These are phyloP conservation scores for Cyclostephanos tholiformis DNA, from an alignment of 108 stramenopile genomes.

Conservation along the genomic window DNA sequence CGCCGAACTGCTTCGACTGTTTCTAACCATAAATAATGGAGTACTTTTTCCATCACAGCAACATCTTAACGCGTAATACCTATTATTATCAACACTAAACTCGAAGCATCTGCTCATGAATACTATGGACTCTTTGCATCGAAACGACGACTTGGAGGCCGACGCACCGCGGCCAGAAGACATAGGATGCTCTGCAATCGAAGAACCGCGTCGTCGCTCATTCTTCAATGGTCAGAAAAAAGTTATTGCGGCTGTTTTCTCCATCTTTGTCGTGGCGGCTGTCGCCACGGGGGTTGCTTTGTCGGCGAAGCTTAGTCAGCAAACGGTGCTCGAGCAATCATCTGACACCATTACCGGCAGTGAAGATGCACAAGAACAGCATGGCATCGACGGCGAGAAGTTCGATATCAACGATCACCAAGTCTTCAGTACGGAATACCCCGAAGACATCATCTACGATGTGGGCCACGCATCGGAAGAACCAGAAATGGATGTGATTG, in stretches of 20 bases:
- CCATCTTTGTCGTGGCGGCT: conserved; percentile 20
- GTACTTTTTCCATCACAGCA: too few species aligned
- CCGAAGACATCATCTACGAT: conserved; percentile 11
- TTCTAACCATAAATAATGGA: too few species aligned
- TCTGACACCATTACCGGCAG: neutral
- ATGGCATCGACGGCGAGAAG: neutral
- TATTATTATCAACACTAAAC: too few species aligned
- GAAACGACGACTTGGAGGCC: conserved; percentile 5
- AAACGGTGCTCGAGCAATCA: neutral
- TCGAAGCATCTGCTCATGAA: too few species aligned
- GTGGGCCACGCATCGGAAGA: neutral
- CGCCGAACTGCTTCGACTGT: too few species aligned
- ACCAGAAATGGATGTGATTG: neutral
- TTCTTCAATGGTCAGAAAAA: conserved; percentile 27
- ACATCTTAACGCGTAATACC: too few species aligned
- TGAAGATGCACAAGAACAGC: neutral
- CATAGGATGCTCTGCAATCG: neutral
- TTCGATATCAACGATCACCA: conserved; percentile 2
- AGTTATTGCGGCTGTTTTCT: conserved; percentile 10
- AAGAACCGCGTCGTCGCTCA: conserved; percentile 13
- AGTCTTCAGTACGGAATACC: conserved; percentile 8
- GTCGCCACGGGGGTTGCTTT: conserved; percentile 21
- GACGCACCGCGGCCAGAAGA: neutral
- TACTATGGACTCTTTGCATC: conserved; percentile 1
- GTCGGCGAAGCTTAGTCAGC: conserved; percentile 10